Conservation (phyloP, 2,329 filamentous ascomycete species). For the Lecanosticta acicola region DNA sequence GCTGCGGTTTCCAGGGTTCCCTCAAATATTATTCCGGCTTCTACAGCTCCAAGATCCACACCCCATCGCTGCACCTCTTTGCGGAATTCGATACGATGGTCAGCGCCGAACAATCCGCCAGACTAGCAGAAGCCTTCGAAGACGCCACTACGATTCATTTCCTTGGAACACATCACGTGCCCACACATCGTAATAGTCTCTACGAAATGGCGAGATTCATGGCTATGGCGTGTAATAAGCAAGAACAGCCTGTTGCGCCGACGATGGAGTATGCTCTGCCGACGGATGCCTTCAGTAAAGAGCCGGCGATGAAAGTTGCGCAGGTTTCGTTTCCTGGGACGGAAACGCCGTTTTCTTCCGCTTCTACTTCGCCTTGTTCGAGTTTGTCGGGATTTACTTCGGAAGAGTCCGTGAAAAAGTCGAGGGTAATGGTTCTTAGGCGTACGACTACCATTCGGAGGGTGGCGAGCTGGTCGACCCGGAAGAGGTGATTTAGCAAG, state of each 20-base stretch:
- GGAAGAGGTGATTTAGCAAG: background rate
- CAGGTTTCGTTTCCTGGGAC: background rate
- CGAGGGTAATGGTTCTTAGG: background rate
- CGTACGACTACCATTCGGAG: background rate
- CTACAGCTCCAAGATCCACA: constrained; percentile 16
- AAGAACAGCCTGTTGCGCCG: background rate
- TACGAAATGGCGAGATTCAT: constrained; percentile 14
- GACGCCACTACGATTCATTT: constrained; percentile 10
- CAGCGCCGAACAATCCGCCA: constrained; percentile 8
- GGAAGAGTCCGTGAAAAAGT: background rate
- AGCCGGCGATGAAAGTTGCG: background rate
- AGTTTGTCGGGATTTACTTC: background rate
- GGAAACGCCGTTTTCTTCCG: background rate
- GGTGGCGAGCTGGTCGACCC: background rate
- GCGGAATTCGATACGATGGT: constrained; percentile 19
- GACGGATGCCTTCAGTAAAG: background rate
- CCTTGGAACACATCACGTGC: constrained; percentile 14
- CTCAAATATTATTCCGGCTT: constrained; percentile 18
- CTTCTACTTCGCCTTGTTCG: background rate
- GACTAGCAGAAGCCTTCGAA: constrained; percentile 11
- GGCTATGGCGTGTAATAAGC: background rate
- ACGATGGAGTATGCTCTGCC: background rate
- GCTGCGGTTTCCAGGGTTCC: constrained; percentile 16
- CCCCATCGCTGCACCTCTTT: constrained; percentile 13
- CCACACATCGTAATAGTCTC: constrained; percentile 12